Evolutionary conservation across 2,329 filamentous ascomycete genomes (phyloP), one percentile per base, ranked within the genome.

Genomic region (Exophiala mesophila): DNA sequence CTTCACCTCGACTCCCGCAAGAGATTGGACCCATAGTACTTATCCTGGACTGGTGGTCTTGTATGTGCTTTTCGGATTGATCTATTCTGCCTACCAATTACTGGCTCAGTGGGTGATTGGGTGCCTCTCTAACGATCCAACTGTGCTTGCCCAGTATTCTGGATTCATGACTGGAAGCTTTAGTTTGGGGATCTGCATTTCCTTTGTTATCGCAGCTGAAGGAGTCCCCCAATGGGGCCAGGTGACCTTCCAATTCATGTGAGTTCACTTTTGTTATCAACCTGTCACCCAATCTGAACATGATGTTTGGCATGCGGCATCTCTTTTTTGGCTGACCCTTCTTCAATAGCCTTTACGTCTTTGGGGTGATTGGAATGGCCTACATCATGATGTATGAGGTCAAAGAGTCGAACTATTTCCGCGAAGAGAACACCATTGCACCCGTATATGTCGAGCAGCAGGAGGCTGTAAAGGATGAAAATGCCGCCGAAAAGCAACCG

Each of bases 371-470:
- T 12, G 39, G 36, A 18, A 21, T 55, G 21, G 21, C 46, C 18
- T 15, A 20, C 33, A 43, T 55, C 36, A 46, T 53, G 17, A 43
- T 30, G 37, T 34, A 34, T 18, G 46, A 39, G 17, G 50, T 55
- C 19, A 43, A 29, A 12, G 41, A 51, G 16, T 53, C 54, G 5
- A 56, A 56, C 29, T 56, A 56, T 26, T 55, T 56, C 36, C 24
- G 47, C n/a, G 54, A 56, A 32, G 45, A 50, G 9, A 44, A 44
- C 26, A 52, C 54, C 23, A 54, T 56, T 26, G 54, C 54, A 12
- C 54, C 54, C 12, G 41, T 49, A 19, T 31, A 39, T 7, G 36
- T 52, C 29, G 49, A 54, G 36, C 43, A 54, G 30, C 28, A 34
- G n/a, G n/a, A n/a, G n/a, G n/a, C n/a, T n/a, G n/a, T n/a, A n/a